These are phyloP conservation scores for Pseudogymnoascus sp. DNA, from an alignment of 2,329 filamentous ascomycete genomes.

Conservation along the genomic window DNA sequence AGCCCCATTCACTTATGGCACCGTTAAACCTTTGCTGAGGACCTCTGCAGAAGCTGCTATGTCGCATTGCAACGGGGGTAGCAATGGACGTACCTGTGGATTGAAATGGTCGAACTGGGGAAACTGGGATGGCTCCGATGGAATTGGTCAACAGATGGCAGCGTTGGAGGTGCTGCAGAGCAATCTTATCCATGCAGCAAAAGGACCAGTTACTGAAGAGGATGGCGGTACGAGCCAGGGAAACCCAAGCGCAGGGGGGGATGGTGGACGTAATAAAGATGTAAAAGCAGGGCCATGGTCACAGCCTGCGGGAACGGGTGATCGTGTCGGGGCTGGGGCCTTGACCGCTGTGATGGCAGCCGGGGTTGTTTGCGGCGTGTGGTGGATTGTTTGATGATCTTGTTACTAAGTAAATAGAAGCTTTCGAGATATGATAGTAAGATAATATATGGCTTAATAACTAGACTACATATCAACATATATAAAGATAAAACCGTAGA, in stretches of 20 bases:
- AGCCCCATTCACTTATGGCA: conserved; percentile 49
- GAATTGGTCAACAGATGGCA: conserved; percentile 64
- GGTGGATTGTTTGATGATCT: conserved; percentile 42
- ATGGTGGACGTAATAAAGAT: background rate
- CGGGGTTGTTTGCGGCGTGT: conserved; percentile 46
- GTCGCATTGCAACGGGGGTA: conserved; percentile 48
- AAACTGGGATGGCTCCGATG: conserved; percentile 49
- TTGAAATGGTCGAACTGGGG: conserved; percentile 48
- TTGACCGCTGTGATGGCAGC: conserved; percentile 48
- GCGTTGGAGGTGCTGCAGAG: conserved; percentile 57
- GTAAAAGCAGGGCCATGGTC: background rate
- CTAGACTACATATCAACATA: too few relatives aligned
- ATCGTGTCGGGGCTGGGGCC: conserved; percentile 61
- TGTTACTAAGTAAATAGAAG: too few relatives aligned
- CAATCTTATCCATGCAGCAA: conserved; percentile 42
- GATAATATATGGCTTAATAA: too few relatives aligned
- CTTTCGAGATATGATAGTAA: too few relatives aligned
- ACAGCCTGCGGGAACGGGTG: conserved; percentile 37
- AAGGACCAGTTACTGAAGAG: conserved; percentile 37
- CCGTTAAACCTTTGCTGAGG: conserved; percentile 45
- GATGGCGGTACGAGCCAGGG: conserved; percentile 52
- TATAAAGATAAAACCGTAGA: too few relatives aligned
- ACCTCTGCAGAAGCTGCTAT: conserved; percentile 51
- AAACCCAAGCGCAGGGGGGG: conserved; percentile 22
- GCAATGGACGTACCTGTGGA: conserved; percentile 51